Conservation (phyloP, 176 grass and related monocot genomes). For the Elaeis guineensis region DNA sequence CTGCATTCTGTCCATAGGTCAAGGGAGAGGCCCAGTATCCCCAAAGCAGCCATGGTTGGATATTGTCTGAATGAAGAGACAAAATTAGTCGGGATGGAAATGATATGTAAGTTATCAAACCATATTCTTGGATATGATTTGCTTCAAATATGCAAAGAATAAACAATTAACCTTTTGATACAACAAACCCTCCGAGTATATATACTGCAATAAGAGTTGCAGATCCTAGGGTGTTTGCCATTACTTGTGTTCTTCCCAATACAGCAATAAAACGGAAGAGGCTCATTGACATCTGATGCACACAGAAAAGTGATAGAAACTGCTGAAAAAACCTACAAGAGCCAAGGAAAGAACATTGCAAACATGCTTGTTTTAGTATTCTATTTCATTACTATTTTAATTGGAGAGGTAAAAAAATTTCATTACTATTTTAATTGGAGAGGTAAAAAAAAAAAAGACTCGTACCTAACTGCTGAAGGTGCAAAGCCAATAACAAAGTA, state of each 20-base stretch:
- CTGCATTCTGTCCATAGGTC: conserved; percentile 57
- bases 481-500: conserved; percentile 85
- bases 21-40: conserved; percentile 62
- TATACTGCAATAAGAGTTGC: conserved; percentile 55
- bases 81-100: conserved; percentile 23
- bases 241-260: conserved; percentile 83
- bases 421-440: background rate
- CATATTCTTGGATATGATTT: background rate
- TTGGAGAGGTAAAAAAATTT: background rate
- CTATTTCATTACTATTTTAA: background rate
- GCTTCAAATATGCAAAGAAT: conserved; percentile 8
- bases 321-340: conserved; percentile 70
- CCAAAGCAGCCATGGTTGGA: conserved; percentile 62
- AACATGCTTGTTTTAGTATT: conserved; percentile 9
- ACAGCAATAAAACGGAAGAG: conserved; percentile 74
- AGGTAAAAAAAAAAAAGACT: too few species aligned
- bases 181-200: conserved; percentile 74
- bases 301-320: conserved; percentile 56
- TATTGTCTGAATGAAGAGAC: conserved; percentile 29
- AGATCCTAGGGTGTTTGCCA: conserved; percentile 62
- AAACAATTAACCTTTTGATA: conserved; percentile 67
- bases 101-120: too few species aligned
- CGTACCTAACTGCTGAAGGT: conserved; percentile 66
- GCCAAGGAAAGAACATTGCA: background rate
- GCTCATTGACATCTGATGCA: conserved; percentile 90